Evolutionary conservation across 1,139 yeast genomes (phyloP).

Genomic region (Nakaseomyces uthaithaninus): DNA sequence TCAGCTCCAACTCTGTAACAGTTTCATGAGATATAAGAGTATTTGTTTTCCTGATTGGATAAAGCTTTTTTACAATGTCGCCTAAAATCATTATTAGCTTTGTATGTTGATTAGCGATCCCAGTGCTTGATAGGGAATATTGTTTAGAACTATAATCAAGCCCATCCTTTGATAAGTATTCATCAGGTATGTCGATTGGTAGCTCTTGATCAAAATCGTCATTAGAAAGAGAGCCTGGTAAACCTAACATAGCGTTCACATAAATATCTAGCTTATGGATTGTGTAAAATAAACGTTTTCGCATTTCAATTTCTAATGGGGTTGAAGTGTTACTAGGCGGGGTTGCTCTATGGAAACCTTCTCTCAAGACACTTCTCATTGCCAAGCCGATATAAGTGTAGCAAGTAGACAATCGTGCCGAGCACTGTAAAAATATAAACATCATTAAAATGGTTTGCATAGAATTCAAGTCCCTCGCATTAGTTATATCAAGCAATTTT

Average conservation of each 20-base stretch:
- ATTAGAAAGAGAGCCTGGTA: slow-evolving; percentile 63
- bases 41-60: slow-evolving; percentile 43
- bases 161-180: slow-evolving; percentile 58
- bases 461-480: slow-evolving; percentile 54
- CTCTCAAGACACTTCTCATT: slow-evolving; percentile 73
- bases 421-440: slow-evolving; percentile 77
- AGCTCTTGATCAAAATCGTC: slow-evolving; percentile 85
- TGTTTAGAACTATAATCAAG: slow-evolving; percentile 36
- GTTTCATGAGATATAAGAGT: slow-evolving; percentile 39
- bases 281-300: slow-evolving; percentile 82
- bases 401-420: slow-evolving; percentile 83
- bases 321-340: slow-evolving; percentile 41
- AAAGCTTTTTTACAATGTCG: slow-evolving; percentile 46
- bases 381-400: slow-evolving; percentile 93
- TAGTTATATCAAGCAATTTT: slow-evolving; percentile 67
- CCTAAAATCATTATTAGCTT: slow-evolving; percentile 54
- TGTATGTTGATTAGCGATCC: slow-evolving; percentile 82
- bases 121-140: slow-evolving; percentile 56
- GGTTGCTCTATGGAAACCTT: slow-evolving; percentile 77
- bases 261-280: slow-evolving; percentile 88
- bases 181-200: slow-evolving; percentile 82
- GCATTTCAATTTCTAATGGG: slow-evolving; percentile 77
- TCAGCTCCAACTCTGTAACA: slow-evolving; percentile 65
- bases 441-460: slow-evolving; percentile 64
- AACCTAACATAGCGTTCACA: slow-evolving; percentile 79